phyloP scores from a whole-genome alignment of 257 asterid species.

The Galeopsis tetrahit region DNA sequence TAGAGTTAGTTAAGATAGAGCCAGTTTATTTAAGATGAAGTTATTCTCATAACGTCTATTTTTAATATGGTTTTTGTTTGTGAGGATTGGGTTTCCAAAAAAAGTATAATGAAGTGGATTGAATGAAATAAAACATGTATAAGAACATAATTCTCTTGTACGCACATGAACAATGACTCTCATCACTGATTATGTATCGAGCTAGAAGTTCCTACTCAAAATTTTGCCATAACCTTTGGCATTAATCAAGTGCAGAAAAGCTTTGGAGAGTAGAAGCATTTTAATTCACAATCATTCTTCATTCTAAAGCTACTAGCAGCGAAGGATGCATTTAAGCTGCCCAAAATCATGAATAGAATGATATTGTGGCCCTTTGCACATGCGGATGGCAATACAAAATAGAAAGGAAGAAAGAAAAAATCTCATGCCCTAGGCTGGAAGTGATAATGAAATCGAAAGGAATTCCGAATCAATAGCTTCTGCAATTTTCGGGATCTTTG shows the following conservation, averaged over 20 bases:
- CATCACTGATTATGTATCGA: constrained; percentile 1
- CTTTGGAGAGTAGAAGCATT: background rate
- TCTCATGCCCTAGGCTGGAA: background rate
- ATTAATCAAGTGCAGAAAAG: background rate
- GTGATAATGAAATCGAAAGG: background rate
- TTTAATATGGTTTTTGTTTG: background rate
- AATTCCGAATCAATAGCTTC: constrained; percentile 3
- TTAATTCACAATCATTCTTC: background rate
- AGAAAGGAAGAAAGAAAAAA: background rate
- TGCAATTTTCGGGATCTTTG: constrained; percentile 17
- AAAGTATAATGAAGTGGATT: background rate
- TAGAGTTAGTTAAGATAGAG: constrained; percentile 3
- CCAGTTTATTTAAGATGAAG: background rate
- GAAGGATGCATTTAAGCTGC: background rate
- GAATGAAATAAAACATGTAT: background rate
- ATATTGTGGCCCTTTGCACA: background rate
- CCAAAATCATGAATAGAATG: background rate
- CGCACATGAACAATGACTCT: background rate
- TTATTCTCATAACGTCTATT: background rate
- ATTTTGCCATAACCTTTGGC: background rate
- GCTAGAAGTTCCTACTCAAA: background rate
- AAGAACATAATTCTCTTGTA: background rate
- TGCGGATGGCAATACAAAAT: background rate
- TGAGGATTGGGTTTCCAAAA: background rate
- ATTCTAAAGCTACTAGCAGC: background rate